A percentile compares a stretch with the other conserved stretches of the same genome.
phyloP scores from a whole-genome alignment of 345 rosid species.

The Odontarrhena argentea region DNA sequence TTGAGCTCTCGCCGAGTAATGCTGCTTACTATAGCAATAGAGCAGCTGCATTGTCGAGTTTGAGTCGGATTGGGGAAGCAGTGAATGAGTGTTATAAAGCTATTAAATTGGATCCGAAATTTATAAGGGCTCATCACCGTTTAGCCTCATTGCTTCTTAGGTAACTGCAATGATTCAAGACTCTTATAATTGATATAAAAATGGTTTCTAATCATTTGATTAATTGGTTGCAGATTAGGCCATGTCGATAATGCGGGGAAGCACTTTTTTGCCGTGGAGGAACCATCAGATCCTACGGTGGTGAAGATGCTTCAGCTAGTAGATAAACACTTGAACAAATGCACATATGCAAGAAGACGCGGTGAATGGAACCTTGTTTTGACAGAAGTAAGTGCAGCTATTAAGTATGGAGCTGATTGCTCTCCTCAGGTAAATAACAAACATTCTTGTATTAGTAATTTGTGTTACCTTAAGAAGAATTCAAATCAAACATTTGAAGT shows the following conservation, averaged over 20 bases:
- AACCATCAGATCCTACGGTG: constrained; percentile 60
- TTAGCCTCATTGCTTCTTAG: constrained; percentile 76
- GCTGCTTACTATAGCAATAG: constrained; percentile 77
- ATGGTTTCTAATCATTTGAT: neutral
- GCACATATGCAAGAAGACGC: constrained; percentile 68
- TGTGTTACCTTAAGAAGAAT: constrained; percentile 40
- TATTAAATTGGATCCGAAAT: constrained; percentile 72
- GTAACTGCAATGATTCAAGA: constrained; percentile 38
- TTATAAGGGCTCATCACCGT: constrained; percentile 84
- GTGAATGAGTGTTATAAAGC: constrained; percentile 84
- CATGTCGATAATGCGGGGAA: constrained; percentile 73
- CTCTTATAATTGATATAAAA: neutral
- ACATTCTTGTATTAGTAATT: constrained; percentile 28
- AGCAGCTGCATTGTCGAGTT: constrained; percentile 71
- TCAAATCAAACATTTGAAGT: constrained; percentile 31
- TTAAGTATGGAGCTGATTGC: constrained; percentile 80
- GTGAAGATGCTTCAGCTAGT: constrained; percentile 63
- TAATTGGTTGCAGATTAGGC: constrained; percentile 71
- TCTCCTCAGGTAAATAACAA: constrained; percentile 73
- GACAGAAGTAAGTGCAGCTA: constrained; percentile 69
- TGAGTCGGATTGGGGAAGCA: constrained; percentile 75
- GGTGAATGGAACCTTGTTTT: constrained; percentile 74
- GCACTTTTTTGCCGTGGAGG: constrained; percentile 56
- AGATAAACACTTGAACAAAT: constrained; percentile 73
- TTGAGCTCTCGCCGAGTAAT: constrained; percentile 64